Base-by-base conservation (phyloP, 805 yeast genomes). In the Nakazawaea molendinolei region DNA sequence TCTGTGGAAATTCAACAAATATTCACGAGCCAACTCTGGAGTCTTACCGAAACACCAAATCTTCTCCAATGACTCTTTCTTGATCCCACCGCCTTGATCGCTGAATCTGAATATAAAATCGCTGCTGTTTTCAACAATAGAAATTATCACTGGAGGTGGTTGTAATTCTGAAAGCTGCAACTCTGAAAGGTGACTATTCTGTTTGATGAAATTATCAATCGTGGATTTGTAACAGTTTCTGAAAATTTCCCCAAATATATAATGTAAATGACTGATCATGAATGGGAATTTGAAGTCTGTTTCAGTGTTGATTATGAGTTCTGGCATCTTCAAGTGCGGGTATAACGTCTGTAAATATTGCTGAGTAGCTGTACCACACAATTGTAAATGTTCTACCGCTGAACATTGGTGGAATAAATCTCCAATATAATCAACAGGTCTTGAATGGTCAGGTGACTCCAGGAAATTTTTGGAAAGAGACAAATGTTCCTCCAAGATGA, bases 11-110 rank as follows among this genome's bases (percentile, higher is more conserved):
- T 79, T 79, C 9, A 71, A 59, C 29, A 81, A 58, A n/a, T 78
- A 73, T 36, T 65, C 58, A 31, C 69, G 54, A 1, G 92, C 85
- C 13, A 71, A 50, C 34, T 66, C 69, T 3, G 84, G 77, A 17
- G 70, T 67, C 53, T 82, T 83, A 4, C 89, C 89, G 60, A 92
- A 90, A 0, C 95, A 83, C 95, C 96, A 90, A 7, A 87, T 67
- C 28, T 77, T 71, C 12, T 67, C 65, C 23, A 83, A 64, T 23
- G 76, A 69, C 15, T 71, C 72, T 30, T 69, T 67, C 8, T 71
- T 65, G 33, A 90, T 63, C 2, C 97, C 98, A 20, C 97, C 97
- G 3, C 96, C 97, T 46, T 73, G 79, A 56, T 90, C 98, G 5
- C 90, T 78, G 33, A 90, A 75, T 35, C 95, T 69, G 53, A 90